Percentiles rank a stretch among this genome's conserved stretches.
phyloP scores from a whole-genome alignment of 2,329 filamentous ascomycete genomes.

The Bipolaris gigantea region DNA sequence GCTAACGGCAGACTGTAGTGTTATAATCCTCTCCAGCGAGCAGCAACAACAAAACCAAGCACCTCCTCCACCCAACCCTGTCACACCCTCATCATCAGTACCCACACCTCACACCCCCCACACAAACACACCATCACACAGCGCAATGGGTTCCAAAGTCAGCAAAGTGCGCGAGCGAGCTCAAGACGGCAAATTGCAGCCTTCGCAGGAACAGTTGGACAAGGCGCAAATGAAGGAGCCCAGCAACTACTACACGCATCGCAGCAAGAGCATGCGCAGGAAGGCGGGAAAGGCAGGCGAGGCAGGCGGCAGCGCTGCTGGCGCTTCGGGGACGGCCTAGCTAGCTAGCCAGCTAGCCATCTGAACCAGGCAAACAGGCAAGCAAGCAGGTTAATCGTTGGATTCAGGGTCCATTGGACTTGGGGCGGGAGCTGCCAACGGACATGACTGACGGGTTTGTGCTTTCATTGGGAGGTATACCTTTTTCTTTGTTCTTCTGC shows the following conservation, averaged over 20 bases:
- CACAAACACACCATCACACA: neutral
- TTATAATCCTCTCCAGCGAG: conserved; percentile 24
- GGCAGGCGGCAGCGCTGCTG: conserved; percentile 11
- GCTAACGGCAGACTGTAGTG: conserved; percentile 7
- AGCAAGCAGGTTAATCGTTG: too few relatives aligned
- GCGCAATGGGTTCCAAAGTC: conserved; percentile 37
- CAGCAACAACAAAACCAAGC: neutral
- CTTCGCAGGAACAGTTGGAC: conserved; percentile 28
- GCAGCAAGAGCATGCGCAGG: conserved; percentile 39
- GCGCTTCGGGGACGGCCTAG: neutral
- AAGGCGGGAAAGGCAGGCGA: conserved; percentile 31
- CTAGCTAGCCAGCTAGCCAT: too few relatives aligned
- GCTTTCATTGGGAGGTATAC: too few relatives aligned
- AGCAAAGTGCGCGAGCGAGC: conserved; percentile 24
- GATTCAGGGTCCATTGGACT: too few relatives aligned
- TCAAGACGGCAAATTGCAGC: conserved; percentile 29
- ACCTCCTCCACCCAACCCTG: neutral
- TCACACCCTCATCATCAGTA: neutral
- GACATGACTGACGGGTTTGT: neutral
- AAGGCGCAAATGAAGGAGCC: conserved; percentile 43
- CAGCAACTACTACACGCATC: conserved; percentile 37
- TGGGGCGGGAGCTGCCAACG: neutral
- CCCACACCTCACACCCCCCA: neutral
- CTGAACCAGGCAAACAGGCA: too few relatives aligned
- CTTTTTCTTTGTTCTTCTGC: neutral